Base-by-base conservation (phyloP, 257 asterid genomes). In the Penstemon davidsonii region DNA sequence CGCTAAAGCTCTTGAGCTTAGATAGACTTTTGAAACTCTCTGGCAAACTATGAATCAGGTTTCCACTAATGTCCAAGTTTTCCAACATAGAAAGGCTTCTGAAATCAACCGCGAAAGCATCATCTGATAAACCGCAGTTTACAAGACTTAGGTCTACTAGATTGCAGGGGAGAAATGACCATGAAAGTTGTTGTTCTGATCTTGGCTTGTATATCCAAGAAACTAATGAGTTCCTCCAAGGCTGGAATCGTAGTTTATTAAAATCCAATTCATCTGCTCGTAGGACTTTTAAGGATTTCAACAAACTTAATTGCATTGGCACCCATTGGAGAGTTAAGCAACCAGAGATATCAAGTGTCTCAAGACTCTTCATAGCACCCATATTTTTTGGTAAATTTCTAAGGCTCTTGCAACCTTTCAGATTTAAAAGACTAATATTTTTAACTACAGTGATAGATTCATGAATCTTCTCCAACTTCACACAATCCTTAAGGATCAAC, bases 381-480 rank as follows among this genome's bases (percentile, higher is more conserved):
- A 70, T 43, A 61, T 54, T 42, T 40, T 38, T 41, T 8, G 75
- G 75, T 57, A 70, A 54, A 61, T 43, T 53, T 55, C 64, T 70
- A 33, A 70, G 66, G 43, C 37, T 70, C 42, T 42, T 62, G 52
- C 75, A 70, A 36, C 52, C 37, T 53, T 61, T 62, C 11, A 70
- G 57, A 70, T 70, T 62, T 33, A 70, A 49, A 45, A 70, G 69
- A 25, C 12, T 0, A 11, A 70, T 25, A 42, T 47, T 55, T 33
- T 43, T 52, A 37, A 70, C 69, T 5, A 4, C 11, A 39, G 69
- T 8, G 6, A 72, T 46, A 13, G 76, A 72, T 45, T 72, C 76
- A 64, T 72, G 76, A 46, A 72, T 37, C 59, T 64, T 47, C 40
- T 38, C 41, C 71, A 72, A 72, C 12, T 50, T 72, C 12, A 64